Conservation (phyloP, 1,139 yeast species). For the Saccharomyces pastorianus region DNA sequence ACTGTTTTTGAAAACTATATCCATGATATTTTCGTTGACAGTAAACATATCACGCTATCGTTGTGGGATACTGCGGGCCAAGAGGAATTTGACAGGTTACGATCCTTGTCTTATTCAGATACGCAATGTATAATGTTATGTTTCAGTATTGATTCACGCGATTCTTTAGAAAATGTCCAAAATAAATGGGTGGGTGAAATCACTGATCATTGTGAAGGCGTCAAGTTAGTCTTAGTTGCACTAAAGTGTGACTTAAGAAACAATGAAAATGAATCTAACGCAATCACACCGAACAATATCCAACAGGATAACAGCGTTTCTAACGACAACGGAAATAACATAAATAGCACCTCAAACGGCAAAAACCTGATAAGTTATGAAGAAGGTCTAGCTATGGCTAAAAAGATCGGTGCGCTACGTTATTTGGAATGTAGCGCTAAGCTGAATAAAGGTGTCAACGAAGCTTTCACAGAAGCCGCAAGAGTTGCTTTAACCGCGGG, state of each 20-base stretch:
- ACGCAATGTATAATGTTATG: slow-evolving; percentile 96
- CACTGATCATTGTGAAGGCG: slow-evolving; percentile 95
- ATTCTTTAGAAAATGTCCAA: slow-evolving; percentile 89
- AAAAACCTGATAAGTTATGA: slow-evolving; percentile 60
- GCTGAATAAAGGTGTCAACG: slow-evolving; percentile 89
- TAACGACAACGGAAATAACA: slow-evolving; percentile 20
- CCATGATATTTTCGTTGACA: slow-evolving; percentile 93
- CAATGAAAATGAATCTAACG: slow-evolving; percentile 35
- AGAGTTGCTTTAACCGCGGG: slow-evolving; percentile 89
- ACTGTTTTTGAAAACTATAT: slow-evolving; percentile 96
- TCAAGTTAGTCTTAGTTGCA: slow-evolving; percentile 86
- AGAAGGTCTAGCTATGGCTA: slow-evolving; percentile 81
- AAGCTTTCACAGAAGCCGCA: slow-evolving; percentile 95
- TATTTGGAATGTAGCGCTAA: slow-evolving; percentile 92
- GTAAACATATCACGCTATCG: slow-evolving; percentile 84
- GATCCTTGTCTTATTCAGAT: slow-evolving; percentile 85
- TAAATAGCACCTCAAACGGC: slow-evolving; percentile 25
- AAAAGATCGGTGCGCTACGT: slow-evolving; percentile 73
- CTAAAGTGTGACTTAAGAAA: slow-evolving; percentile 86
- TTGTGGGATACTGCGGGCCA: slow-evolving; percentile 99
- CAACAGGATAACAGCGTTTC: slow-evolving; percentile 21
- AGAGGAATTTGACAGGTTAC: slow-evolving; percentile 89
- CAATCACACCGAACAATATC: slow-evolving; percentile 27
- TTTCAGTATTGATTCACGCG: slow-evolving; percentile 88
- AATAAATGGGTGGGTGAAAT: slow-evolving; percentile 96